Base-by-base conservation (phyloP, 1,139 yeast genomes). In the Nadsonia commutata region DNA sequence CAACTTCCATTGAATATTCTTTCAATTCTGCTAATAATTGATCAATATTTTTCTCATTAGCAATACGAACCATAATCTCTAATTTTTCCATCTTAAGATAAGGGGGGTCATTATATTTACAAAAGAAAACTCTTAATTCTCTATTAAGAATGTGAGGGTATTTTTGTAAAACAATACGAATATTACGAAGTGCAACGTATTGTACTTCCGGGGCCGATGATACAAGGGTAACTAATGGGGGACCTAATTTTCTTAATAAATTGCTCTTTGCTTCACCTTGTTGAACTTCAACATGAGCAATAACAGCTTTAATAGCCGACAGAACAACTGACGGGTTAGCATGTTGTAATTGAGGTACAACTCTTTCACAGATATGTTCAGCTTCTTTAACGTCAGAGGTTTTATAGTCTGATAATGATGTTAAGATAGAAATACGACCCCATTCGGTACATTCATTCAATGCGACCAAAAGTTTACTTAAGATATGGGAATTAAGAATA, bases 381-480 rank as follows among this genome's bases (percentile, higher is more conserved):
- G 94, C 86, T 56, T 88, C 95, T 20, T 72, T 70, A 1, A 66
- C 58, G 43, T 71, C 74, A 0, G 83, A 68, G 2, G 73, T 63
- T 8, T 48, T 43, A 59, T 80, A 90, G 41, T 81, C 88, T 8
- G 85, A 71, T 51, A 93, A 65, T 1, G 95, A 86, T 2, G 84
- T 75, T 50, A 93, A 69, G 40, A 93, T 83, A 2, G 96, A 78
- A 51, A 90, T 82, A 56, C 98, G 74, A 5, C 98, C 98, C 99
- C 99, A 93, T 65, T 93, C 99, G 1, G 97, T 88, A 64, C 97
- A 90, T 64, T 93, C 99, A 61, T 88, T 88, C 51, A 93, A 70
- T 22, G 95, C 94, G 52, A 78, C 70, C 48, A 93, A 68, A 48
- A 90, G 71, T 58, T 73, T 80, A 51, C 76, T 76, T 45, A 82